Evolutionary conservation across 345 rosid species (phyloP).

Genomic region (Populus deltoides): DNA sequence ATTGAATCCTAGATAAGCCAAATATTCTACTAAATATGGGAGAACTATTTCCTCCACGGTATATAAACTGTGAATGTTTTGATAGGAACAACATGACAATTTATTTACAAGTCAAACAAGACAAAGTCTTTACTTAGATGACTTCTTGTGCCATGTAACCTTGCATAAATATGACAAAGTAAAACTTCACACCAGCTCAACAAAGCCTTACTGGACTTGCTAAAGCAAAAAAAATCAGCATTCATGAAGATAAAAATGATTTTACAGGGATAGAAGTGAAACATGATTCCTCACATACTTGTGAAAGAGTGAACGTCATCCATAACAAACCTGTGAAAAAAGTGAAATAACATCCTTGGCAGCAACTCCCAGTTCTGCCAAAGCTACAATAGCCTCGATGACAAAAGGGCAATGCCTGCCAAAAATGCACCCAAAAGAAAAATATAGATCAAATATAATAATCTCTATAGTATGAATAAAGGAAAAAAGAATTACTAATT

Average conservation of each 20-base stretch:
- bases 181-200: neutral
- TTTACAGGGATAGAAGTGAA: neutral
- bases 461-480: neutral
- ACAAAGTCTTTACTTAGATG: neutral
- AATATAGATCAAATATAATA: neutral
- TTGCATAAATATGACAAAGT: neutral
- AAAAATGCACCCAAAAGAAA: neutral
- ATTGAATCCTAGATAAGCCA: neutral
- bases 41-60: neutral
- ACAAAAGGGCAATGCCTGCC: constrained; percentile 86
- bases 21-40: neutral
- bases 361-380: constrained; percentile 84
- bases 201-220: too few species aligned
- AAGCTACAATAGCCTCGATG: constrained; percentile 78
- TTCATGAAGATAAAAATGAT: neutral
- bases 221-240: neutral
- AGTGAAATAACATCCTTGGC: constrained; percentile 80
- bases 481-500: neutral
- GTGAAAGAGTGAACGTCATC: neutral
- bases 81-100: neutral
- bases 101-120: neutral
- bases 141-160: neutral
- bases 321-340: constrained; percentile 69
- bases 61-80: neutral
- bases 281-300: neutral